Percentiles rank a stretch among this genome's conserved stretches.
These are phyloP conservation scores for Fusarium temperatum DNA, from an alignment of 2,329 filamentous ascomycete species.

Conservation along the genomic window DNA sequence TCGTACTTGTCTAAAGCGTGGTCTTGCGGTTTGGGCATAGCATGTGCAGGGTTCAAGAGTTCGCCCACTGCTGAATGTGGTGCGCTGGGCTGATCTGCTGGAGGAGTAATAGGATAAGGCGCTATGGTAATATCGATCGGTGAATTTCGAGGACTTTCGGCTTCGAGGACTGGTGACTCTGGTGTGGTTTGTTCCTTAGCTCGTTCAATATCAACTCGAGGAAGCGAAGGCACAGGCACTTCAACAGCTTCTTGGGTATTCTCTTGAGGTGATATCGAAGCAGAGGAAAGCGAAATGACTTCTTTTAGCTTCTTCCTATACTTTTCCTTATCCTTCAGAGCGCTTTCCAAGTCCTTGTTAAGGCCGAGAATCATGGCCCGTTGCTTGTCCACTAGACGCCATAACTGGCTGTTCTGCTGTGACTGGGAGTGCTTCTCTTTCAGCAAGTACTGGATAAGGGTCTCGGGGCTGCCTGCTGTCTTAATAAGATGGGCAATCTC, in stretches of 20 bases:
- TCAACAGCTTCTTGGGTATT: constrained; percentile 9
- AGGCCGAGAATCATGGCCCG: constrained; percentile 90
- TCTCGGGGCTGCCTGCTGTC: constrained; percentile 87
- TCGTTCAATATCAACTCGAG: constrained; percentile 39
- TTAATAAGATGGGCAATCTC: constrained; percentile 84
- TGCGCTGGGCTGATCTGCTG: constrained; percentile 59
- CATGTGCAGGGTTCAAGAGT: constrained; percentile 64
- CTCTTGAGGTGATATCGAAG: constrained; percentile 42
- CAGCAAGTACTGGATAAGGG: constrained; percentile 85
- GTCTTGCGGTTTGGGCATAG: constrained; percentile 69
- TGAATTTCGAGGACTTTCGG: constrained; percentile 62
- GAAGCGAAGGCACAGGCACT: constrained; percentile 20
- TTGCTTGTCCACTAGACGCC: constrained; percentile 96
- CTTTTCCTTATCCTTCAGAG: constrained; percentile 92
- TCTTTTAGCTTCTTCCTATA: constrained; percentile 94
- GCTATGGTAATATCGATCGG: constrained; percentile 68
- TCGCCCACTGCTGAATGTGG: constrained; percentile 57
- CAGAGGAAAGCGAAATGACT: constrained; percentile 55
- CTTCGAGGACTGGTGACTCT: constrained; percentile 60
- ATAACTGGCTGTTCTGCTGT: constrained; percentile 91
- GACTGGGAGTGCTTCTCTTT: constrained; percentile 91
- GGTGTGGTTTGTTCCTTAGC: constrained; percentile 44
- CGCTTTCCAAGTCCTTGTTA: constrained; percentile 92
- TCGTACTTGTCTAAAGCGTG: constrained; percentile 67
- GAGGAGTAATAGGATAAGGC: constrained; percentile 72